Evolutionary conservation across 2,329 filamentous ascomycete genomes (phyloP).

Genomic region (Cytospora piceicola): DNA sequence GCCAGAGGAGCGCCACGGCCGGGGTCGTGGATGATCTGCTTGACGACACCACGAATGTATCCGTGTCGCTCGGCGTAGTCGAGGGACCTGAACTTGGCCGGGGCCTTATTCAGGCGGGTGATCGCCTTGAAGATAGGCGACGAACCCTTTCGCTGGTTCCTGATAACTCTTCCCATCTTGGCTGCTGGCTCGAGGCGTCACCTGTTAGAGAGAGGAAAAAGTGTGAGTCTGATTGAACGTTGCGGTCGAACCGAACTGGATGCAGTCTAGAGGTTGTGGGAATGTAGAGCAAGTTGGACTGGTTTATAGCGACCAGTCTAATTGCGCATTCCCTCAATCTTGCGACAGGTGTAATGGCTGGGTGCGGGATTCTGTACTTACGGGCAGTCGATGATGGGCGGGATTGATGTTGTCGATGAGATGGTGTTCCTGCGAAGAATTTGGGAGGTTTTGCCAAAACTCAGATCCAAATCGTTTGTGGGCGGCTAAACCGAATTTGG

Average conservation of each 20-base stretch:
- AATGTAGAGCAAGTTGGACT: constrained; percentile 4
- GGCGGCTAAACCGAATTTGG: constrained; percentile 11
- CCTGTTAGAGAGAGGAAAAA: constrained; percentile 15
- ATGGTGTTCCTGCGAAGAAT: constrained; percentile 6
- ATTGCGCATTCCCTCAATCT: constrained; percentile 11
- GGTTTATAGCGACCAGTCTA: background rate
- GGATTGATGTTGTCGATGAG: constrained; percentile 21
- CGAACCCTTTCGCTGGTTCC: constrained; percentile 67
- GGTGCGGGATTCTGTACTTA: constrained; percentile 26
- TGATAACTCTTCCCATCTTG: constrained; percentile 64
- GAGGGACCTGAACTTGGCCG: constrained; percentile 93
- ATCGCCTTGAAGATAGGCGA: constrained; percentile 69
- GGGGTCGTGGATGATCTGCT: constrained; percentile 98
- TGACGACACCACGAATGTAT: constrained; percentile 96
- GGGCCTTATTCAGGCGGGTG: constrained; percentile 92
- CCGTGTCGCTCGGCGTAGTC: constrained; percentile 97
- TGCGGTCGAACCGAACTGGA: constrained; percentile 5
- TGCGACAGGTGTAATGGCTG: constrained; percentile 6
- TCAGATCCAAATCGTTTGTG: constrained; percentile 13
- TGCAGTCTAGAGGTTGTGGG: background rate
- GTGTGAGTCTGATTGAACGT: constrained; percentile 20
- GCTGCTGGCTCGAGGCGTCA: constrained; percentile 36
- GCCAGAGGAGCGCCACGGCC: constrained; percentile 98
- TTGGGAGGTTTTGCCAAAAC: constrained; percentile 15
- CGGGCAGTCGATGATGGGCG: constrained; percentile 27